Conservation (phyloP, 495 filamentous ascomycete species). For the Chlorociboria aeruginascens region DNA sequence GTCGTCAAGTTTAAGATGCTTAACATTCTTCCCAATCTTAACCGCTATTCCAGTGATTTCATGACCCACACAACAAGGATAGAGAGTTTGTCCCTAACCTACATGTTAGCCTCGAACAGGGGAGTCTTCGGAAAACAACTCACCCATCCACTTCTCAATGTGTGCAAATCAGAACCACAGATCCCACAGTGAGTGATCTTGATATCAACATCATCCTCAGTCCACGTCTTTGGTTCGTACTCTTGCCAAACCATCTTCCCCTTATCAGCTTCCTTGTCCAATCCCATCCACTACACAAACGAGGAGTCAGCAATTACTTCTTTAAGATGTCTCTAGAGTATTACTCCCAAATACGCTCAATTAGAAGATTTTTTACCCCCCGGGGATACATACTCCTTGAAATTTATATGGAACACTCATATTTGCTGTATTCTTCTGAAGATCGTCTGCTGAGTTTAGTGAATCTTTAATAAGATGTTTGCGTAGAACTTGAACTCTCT, state of each 20-base stretch:
- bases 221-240: constrained; percentile 69
- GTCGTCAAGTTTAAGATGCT: constrained; percentile 62
- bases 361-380: no score
- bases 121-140: background rate
- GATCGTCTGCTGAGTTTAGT: constrained; percentile 7
- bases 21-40: constrained; percentile 52
- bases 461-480: constrained; percentile 13
- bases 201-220: constrained; percentile 67
- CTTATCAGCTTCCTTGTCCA: constrained; percentile 42
- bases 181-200: constrained; percentile 74
- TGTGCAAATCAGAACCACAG: constrained; percentile 71
- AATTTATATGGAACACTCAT: constrained; percentile 35
- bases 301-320: no score
- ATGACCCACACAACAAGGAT: constrained; percentile 69
- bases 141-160: constrained; percentile 59
- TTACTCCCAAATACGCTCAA: no score
- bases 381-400: constrained; percentile 32
- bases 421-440: constrained; percentile 5
- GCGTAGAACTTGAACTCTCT: constrained; percentile 13
- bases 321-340: no score
- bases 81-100: constrained; percentile 41
- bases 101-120: background rate
- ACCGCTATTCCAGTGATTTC: constrained; percentile 74
- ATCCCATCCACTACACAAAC: constrained; percentile 49
- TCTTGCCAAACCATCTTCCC: constrained; percentile 61